Evolutionary conservation across 192 early-diverging fungal genomes (phyloP).

Genomic region (Backusella circina): DNA sequence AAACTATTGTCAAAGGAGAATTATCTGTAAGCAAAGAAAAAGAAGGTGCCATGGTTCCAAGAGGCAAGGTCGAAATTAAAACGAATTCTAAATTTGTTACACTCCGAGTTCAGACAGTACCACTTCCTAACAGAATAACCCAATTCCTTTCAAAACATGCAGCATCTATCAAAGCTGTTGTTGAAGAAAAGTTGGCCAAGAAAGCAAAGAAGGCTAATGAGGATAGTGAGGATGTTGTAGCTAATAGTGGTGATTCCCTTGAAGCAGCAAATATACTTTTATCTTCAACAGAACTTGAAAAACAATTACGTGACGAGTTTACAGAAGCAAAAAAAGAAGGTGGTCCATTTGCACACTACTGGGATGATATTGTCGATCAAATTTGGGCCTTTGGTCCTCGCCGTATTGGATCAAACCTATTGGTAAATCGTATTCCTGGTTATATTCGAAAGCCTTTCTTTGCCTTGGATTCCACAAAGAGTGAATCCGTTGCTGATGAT

Average conservation of each 20-base stretch:
- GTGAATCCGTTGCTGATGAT: constrained; percentile 10
- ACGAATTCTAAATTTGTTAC: constrained; percentile 60
- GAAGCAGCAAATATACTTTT: constrained; percentile 7
- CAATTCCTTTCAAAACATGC: constrained; percentile 51
- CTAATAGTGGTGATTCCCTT: constrained; percentile 1
- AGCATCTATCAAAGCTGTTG: constrained; percentile 48
- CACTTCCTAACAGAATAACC: constrained; percentile 63
- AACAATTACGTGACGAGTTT: constrained; percentile 39
- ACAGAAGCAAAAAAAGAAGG: constrained; percentile 44
- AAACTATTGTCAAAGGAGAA: constrained; percentile 68
- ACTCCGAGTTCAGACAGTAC: constrained; percentile 64
- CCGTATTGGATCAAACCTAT: constrained; percentile 74
- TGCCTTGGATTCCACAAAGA: constrained; percentile 1
- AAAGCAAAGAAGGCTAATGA: constrained; percentile 20
- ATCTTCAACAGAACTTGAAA: constrained; percentile 34
- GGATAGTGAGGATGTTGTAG: constrained; percentile 11
- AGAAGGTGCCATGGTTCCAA: constrained; percentile 44
- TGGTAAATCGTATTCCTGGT: constrained; percentile 62
- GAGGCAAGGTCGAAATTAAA: constrained; percentile 57
- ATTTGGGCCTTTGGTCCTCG: constrained; percentile 85
- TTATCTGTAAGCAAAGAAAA: constrained; percentile 40
- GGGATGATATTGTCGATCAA: constrained; percentile 50
- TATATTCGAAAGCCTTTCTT: constrained; percentile 45
- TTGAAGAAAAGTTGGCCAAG: constrained; percentile 41
- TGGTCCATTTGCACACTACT: constrained; percentile 31